A percentile compares a stretch with the other conserved stretches of the same genome.
These are phyloP conservation scores for Cladosporium sp. DNA, from an alignment of 2,329 filamentous ascomycete genomes.

Conservation along the genomic window DNA sequence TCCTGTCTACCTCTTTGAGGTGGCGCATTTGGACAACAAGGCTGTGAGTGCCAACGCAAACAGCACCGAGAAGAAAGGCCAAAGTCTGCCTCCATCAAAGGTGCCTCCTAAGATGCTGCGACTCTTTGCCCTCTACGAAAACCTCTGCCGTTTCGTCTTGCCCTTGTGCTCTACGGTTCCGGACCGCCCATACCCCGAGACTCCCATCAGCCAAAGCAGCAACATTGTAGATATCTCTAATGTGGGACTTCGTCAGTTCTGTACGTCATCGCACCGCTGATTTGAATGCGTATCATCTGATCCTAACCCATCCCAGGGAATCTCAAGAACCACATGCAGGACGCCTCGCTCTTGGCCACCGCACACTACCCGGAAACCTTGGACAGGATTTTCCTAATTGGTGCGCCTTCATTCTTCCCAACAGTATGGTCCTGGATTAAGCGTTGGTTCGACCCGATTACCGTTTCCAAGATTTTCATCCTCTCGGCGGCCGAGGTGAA, in stretches of 20 bases:
- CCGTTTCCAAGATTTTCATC: slow-evolving; percentile 84
- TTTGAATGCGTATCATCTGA: too few species aligned
- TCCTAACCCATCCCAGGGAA: too few species aligned
- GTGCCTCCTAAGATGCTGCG: slow-evolving; percentile 73
- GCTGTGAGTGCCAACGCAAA: slow-evolving; percentile 76
- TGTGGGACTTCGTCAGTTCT: slow-evolving; percentile 83
- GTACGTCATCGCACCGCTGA: background rate
- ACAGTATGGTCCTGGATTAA: slow-evolving; percentile 96
- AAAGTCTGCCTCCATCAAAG: slow-evolving; percentile 53
- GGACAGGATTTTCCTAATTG: slow-evolving; percentile 82
- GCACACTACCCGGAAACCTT: slow-evolving; percentile 94
- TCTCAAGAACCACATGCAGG: slow-evolving; percentile 88
- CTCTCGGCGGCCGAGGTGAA: slow-evolving; percentile 69
- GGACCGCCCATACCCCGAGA: slow-evolving; percentile 67
- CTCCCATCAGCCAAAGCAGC: slow-evolving; percentile 87
- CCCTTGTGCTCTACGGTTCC: slow-evolving; percentile 75
- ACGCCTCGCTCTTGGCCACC: slow-evolving; percentile 80
- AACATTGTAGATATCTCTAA: slow-evolving; percentile 93
- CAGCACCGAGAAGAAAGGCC: slow-evolving; percentile 52
- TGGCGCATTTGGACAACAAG: slow-evolving; percentile 77
- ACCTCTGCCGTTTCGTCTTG: slow-evolving; percentile 80
- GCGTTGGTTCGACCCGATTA: slow-evolving; percentile 56
- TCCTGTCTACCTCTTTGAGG: slow-evolving; percentile 86
- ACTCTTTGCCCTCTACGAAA: slow-evolving; percentile 91
- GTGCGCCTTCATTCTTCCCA: slow-evolving; percentile 84